Percentiles rank a stretch among this genome's conserved stretches.
Evolutionary conservation across 2,329 filamentous ascomycete genomes (phyloP).

Genomic region (Fusarium haematococcum): DNA sequence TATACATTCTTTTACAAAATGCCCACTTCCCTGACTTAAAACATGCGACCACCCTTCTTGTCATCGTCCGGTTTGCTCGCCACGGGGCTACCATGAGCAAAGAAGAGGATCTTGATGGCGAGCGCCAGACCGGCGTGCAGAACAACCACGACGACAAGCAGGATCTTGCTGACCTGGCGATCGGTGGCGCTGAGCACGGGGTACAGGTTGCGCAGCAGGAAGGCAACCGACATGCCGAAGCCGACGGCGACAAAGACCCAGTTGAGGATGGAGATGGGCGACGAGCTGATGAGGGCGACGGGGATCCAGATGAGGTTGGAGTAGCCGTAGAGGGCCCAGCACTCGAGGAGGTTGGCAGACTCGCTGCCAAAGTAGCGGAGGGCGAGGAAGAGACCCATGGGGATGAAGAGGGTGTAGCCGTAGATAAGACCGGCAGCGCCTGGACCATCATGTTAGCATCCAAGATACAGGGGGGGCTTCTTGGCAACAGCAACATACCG

Average conservation of each 20-base stretch:
- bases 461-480: not conserved
- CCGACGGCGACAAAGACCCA: constrained; percentile 93
- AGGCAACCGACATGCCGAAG: constrained; percentile 84
- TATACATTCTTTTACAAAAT: not conserved
- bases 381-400: constrained; percentile 85
- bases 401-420: constrained; percentile 91
- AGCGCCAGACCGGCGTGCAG: constrained; percentile 91
- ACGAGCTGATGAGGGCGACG: constrained; percentile 92
- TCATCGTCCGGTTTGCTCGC: constrained; percentile 54
- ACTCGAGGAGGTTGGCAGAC: constrained; percentile 92
- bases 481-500: constrained; percentile 62
- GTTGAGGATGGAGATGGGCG: constrained; percentile 86
- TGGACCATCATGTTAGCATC: constrained; percentile 46
- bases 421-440: constrained; percentile 93
- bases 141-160: constrained; percentile 85
- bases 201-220: constrained; percentile 87
- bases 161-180: constrained; percentile 87
- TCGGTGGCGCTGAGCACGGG: constrained; percentile 95
- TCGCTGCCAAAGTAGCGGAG: constrained; percentile 97
- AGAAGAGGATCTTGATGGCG: constrained; percentile 97
- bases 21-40: constrained; percentile 14
- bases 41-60: constrained; percentile 34
- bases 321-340: constrained; percentile 96
- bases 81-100: constrained; percentile 77
- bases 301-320: constrained; percentile 97